Base-by-base conservation (phyloP, 2,329 filamentous ascomycete genomes). In the Xylariaceae sp. region DNA sequence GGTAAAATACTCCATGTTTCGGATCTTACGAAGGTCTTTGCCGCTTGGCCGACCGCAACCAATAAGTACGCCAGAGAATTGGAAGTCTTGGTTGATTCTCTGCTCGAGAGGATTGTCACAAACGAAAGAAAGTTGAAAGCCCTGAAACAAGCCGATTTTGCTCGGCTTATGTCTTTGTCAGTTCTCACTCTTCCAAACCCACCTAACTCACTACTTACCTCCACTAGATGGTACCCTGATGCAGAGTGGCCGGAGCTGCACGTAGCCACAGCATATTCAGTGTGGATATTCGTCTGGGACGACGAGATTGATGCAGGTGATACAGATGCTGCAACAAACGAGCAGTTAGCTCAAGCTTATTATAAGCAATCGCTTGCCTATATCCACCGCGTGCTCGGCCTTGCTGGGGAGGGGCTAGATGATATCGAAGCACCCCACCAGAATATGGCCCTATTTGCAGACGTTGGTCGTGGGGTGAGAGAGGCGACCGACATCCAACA, bases 221-320 rank as follows among this genome's bases (percentile, higher is more conserved):
- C 9, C 8, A 7, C 6, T 21, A 70, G 68, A 16, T 72, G 69
- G 70, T 70, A 69, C 55, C 68, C 68, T 3, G 58, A 65, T 33
- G 64, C 69, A 39, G 61, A 66, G 45, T 71, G 70, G 70, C 58
- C 64, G 10, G 67, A 70, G 37, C 64, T 71, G 3, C 61, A 65
- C 30, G 63, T 66, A 6, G 66, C 66, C 2, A 67, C 67, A 27
- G 59, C 68, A 2, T 70, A 70, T 48, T 65, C 67, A 0, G 63
- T 70, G 6, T 71, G 68, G 63, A 67, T 70, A 29, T 72, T 72
- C 46, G 64, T 69, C 27, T 71, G 69, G 69, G 68, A 72, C 46
- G 70, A 70, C 30, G 67, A 68, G 11, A 67, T 72, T 29, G 69
- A 72, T 43, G 66, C 62, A 2, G 65, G 67, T 30, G 69, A 72